phyloP scores from a whole-genome alignment of 768 basidiomycete genomes.

The Trichaptum fuscoviolaceum region DNA sequence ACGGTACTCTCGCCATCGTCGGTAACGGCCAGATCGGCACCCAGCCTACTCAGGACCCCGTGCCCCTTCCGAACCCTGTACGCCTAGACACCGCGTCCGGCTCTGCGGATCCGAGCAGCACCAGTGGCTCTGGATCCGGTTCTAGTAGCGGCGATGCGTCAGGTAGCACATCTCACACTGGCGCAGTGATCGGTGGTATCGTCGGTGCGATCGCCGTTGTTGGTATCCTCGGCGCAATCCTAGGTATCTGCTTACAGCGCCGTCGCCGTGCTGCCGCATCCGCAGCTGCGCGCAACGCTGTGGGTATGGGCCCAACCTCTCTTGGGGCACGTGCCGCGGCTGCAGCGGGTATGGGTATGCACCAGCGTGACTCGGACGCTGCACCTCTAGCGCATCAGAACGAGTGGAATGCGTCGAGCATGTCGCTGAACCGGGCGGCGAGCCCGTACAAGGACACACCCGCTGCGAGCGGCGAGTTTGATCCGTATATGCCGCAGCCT shows the following conservation, averaged over 20 bases:
- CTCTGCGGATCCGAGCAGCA: slow-evolving; percentile 28
- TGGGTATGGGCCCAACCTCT: slow-evolving; percentile 29
- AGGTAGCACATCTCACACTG: slow-evolving; percentile 30
- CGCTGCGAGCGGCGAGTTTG: slow-evolving; percentile 24
- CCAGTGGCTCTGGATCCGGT: slow-evolving; percentile 6
- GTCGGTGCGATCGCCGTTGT: slow-evolving; percentile 50
- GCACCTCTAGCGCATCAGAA: slow-evolving; percentile 26
- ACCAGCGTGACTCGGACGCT: slow-evolving; percentile 3
- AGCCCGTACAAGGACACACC: slow-evolving; percentile 5
- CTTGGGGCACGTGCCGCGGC: slow-evolving; percentile 45
- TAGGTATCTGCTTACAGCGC: slow-evolving; percentile 47
- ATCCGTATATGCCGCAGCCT: slow-evolving; percentile 26
- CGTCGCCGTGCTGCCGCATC: slow-evolving; percentile 41
- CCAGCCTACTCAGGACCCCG: slow-evolving; percentile 48
- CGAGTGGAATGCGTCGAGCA: slow-evolving; percentile 18
- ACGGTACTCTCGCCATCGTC: slow-evolving; percentile 69
- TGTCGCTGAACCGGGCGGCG: slow-evolving; percentile 1
- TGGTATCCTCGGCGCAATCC: slow-evolving; percentile 44
- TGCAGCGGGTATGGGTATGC: slow-evolving; percentile 16
- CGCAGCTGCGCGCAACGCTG: slow-evolving; percentile 20
- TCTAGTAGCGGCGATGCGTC: slow-evolving; percentile 11
- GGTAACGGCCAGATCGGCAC: slow-evolving; percentile 74
- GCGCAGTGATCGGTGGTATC: slow-evolving; percentile 43
- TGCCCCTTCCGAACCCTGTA: slow-evolving; percentile 45
- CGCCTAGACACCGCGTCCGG: slow-evolving; percentile 34